Percentiles rank a stretch among this genome's conserved stretches.
Evolutionary conservation across 1,139 yeast genomes (phyloP).

Genomic region (Geotrichum citri-aurantii): DNA sequence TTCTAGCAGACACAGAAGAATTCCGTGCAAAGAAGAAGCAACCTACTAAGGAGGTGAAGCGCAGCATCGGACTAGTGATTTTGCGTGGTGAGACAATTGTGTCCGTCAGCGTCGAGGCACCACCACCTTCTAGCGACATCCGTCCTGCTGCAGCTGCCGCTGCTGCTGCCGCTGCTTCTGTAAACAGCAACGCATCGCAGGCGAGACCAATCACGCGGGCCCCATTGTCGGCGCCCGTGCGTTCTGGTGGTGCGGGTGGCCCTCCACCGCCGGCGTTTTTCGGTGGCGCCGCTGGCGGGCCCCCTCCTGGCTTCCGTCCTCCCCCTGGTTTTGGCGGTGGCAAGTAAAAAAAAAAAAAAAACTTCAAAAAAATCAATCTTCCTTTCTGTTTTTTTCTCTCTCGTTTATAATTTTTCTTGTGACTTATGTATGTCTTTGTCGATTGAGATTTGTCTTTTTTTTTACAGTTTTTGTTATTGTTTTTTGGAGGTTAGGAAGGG

Average conservation of each 20-base stretch:
- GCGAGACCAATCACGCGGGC: constrained; percentile 15
- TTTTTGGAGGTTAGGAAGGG: too few relatives aligned
- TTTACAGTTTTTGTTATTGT: too few relatives aligned
- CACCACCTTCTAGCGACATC: constrained; percentile 51
- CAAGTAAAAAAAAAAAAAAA: neutral
- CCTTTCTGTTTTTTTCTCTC: too few relatives aligned
- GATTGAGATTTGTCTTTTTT: too few relatives aligned
- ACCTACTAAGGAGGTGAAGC: constrained; percentile 48
- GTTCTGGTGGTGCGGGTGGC: constrained; percentile 23
- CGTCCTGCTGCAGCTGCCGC: constrained; percentile 34
- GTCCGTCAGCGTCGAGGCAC: constrained; percentile 75
- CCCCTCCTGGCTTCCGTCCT: constrained; percentile 26
- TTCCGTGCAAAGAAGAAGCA: constrained; percentile 61
- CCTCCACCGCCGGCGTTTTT: constrained; percentile 6
- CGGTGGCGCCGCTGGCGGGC: constrained; percentile 15
- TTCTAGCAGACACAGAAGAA: constrained; percentile 80
- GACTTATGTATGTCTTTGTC: too few relatives aligned
- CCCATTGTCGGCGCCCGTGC: constrained; percentile 31
- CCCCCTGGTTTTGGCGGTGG: neutral
- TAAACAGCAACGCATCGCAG: neutral
- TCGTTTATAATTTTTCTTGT: too few relatives aligned
- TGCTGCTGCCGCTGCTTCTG: constrained; percentile 17
- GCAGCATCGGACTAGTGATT: constrained; percentile 74
- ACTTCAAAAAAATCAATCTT: too few relatives aligned
- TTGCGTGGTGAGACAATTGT: constrained; percentile 86